phyloP scores from a whole-genome alignment of 768 basidiomycete species.

The Mycena galopus region DNA sequence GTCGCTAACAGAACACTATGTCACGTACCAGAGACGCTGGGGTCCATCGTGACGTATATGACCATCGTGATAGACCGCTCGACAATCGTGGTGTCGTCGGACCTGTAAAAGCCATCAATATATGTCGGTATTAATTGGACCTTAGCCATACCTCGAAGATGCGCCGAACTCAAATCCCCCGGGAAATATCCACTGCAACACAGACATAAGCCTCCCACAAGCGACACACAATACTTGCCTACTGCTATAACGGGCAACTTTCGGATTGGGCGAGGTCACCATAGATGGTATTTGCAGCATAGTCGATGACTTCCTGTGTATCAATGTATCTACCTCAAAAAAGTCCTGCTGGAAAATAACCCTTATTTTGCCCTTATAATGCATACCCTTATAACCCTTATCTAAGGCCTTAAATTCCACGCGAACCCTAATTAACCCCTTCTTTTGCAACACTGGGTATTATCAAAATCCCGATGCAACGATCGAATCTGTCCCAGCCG shows the following conservation, averaged over 20 bases:
- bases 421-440: too few relatives aligned
- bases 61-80: slow-evolving; percentile 42
- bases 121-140: too few relatives aligned
- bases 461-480: too few relatives aligned
- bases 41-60: slow-evolving; percentile 48
- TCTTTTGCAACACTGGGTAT: too few relatives aligned
- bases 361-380: too few relatives aligned
- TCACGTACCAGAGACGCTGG: slow-evolving; percentile 44
- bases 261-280: slow-evolving; percentile 44
- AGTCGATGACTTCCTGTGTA: slow-evolving; percentile 46
- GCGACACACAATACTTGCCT: slow-evolving; percentile 32
- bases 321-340: too few relatives aligned
- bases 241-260: slow-evolving; percentile 65
- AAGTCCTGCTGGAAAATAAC: too few relatives aligned
- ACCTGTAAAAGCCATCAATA: slow-evolving; percentile 9
- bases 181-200: not conserved
- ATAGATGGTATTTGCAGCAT: slow-evolving; percentile 45
- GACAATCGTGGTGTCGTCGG: slow-evolving; percentile 42
- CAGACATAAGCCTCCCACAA: not conserved
- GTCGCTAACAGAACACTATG: not conserved
- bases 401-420: too few relatives aligned
- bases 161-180: slow-evolving; percentile 1
- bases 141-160: not conserved
- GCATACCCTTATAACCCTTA: too few relatives aligned
- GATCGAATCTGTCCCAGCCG: too few relatives aligned